These are phyloP conservation scores for Leersia perrieri DNA, from an alignment of 176 grass and related monocot genomes.

Conservation along the genomic window DNA sequence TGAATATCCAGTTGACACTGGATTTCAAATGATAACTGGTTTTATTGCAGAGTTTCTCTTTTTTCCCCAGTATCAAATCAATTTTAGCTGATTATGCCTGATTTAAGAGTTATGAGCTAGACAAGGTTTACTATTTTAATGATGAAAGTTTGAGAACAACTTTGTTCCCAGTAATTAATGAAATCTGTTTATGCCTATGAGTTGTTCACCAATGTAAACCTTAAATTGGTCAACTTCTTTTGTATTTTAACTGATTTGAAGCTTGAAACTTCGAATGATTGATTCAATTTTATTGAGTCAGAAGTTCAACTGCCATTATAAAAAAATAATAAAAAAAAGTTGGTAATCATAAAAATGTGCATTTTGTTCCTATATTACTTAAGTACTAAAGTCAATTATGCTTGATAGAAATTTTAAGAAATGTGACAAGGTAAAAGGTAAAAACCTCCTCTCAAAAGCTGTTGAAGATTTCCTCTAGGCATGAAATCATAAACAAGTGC, in stretches of 20 bases:
- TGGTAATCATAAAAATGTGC: background rate
- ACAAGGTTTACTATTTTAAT: background rate
- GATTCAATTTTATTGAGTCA: background rate
- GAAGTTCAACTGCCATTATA: background rate
- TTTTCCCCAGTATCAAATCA: background rate
- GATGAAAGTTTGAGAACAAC: background rate
- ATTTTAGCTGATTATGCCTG: background rate
- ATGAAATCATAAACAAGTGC: conserved; percentile 49
- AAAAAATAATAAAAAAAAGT: background rate
- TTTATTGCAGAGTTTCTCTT: background rate
- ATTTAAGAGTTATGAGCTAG: background rate
- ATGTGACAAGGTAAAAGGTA: background rate
- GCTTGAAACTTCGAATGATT: too few relatives aligned
- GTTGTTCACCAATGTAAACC: background rate
- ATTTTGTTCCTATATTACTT: background rate
- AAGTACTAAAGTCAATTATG: background rate
- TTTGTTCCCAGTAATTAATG: background rate
- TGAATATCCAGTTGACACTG: background rate
- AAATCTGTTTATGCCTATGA: background rate
- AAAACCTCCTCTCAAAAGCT: conserved; percentile 39
- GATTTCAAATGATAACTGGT: background rate
- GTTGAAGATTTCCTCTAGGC: conserved; percentile 47
- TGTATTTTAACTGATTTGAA: background rate
- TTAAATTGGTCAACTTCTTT: background rate
- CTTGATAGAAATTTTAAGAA: background rate